Evolutionary conservation across 495 filamentous ascomycete genomes (phyloP).

Genomic region (Xylaria scruposa): DNA sequence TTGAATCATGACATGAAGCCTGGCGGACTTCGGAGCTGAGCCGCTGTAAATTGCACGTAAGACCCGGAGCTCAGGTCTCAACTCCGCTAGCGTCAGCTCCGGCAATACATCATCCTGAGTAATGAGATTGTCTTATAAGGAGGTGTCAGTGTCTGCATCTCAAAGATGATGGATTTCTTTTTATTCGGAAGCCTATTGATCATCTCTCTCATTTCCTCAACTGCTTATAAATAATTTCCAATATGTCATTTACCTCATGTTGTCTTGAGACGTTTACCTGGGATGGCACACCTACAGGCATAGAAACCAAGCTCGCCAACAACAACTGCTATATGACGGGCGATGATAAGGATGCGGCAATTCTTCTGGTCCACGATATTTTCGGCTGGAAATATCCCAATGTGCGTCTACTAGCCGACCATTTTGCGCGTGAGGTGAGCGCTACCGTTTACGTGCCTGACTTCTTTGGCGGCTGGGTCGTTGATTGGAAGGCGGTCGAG

Average conservation of each 20-base stretch:
- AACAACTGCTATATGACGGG: slow-evolving; percentile 53
- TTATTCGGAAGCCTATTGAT: background rate
- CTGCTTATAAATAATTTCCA: background rate
- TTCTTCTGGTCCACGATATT: slow-evolving; percentile 62
- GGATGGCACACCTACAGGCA: slow-evolving; percentile 52
- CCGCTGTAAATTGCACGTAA: background rate
- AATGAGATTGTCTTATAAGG: background rate
- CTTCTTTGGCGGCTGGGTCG: slow-evolving; percentile 53
- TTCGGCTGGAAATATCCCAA: slow-evolving; percentile 67
- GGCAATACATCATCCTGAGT: slow-evolving; percentile 12
- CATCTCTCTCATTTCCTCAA: background rate
- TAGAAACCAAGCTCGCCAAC: slow-evolving; percentile 41
- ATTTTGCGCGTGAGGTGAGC: slow-evolving; percentile 55
- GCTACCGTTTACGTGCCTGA: slow-evolving; percentile 64
- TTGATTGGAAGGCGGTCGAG: slow-evolving; percentile 37
- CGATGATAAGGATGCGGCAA: slow-evolving; percentile 50
- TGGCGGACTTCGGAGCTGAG: slow-evolving; percentile 15
- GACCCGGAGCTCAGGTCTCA: slow-evolving; percentile 12
- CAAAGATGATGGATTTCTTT: background rate
- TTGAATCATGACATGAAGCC: background rate
- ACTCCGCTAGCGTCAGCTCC: background rate
- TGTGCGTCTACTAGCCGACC: slow-evolving; percentile 60
- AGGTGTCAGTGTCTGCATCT: background rate
- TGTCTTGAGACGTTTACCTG: slow-evolving; percentile 52
- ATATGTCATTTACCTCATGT: slow-evolving; percentile 28